Percentiles rank a stretch among this genome's conserved stretches.
phyloP scores from a whole-genome alignment of 352 stramenopile genomes.

The Globisporangium viniferum region DNA sequence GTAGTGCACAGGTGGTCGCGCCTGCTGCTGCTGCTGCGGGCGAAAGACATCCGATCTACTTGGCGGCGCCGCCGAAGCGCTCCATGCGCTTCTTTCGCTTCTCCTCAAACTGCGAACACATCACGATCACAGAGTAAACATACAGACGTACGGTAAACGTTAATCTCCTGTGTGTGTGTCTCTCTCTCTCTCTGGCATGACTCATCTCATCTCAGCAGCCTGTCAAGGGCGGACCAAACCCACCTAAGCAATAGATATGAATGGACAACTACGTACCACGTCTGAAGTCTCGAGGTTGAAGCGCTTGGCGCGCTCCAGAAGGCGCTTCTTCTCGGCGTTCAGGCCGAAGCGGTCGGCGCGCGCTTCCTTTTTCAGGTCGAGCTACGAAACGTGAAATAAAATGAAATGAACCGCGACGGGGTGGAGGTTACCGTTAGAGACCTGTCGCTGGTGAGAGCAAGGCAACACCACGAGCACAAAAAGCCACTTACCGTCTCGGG shows the following conservation, averaged over 20 bases:
- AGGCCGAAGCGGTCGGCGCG: constrained; percentile 80
- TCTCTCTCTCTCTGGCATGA: neutral
- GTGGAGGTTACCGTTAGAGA: neutral
- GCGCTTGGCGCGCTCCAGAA: constrained; percentile 79
- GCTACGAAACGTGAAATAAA: constrained; percentile 22
- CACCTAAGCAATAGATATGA: neutral
- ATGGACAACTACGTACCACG: constrained; percentile 38
- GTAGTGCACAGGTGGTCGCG: no score
- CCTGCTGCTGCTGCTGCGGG: constrained; percentile 21
- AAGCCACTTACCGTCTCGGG: constrained; percentile 52
- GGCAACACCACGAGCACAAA: neutral
- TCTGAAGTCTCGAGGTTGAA: constrained; percentile 82
- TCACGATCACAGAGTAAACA: neutral
- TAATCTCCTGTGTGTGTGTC: neutral
- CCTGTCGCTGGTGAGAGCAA: no score
- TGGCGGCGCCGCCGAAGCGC: constrained; percentile 43
- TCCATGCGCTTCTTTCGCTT: constrained; percentile 75
- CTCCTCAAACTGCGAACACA: constrained; percentile 49
- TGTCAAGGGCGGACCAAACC: constrained; percentile 5
- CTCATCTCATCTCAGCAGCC: neutral
- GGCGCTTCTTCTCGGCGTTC: constrained; percentile 76
- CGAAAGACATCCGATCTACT: constrained; percentile 1
- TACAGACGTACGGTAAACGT: neutral
- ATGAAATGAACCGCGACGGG: neutral
- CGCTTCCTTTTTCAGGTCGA: constrained; percentile 81